Conservation (phyloP, 257 asterid genomes). For the Phtheirospermum japonicum region DNA sequence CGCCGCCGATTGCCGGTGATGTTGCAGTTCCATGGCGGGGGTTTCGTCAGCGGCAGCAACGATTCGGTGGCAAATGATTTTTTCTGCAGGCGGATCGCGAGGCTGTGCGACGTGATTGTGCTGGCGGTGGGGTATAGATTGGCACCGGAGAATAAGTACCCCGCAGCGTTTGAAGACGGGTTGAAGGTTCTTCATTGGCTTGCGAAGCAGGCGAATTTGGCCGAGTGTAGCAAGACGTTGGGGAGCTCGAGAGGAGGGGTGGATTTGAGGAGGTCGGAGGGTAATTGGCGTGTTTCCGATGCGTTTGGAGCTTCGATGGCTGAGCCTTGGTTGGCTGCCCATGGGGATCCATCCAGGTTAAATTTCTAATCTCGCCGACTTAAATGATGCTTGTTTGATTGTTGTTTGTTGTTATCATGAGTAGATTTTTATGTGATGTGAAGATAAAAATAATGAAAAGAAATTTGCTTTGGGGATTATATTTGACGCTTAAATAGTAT, state of each 20-base stretch:
- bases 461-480: too few relatives aligned
- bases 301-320: slow-evolving; percentile 93
- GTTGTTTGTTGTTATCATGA: slow-evolving; percentile 34
- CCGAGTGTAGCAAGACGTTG: slow-evolving; percentile 71
- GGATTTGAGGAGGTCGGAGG: slow-evolving; percentile 63
- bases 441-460: too few relatives aligned
- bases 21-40: slow-evolving; percentile 94
- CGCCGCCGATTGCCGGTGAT: slow-evolving; percentile 67
- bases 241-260: slow-evolving; percentile 49
- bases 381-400: slow-evolving; percentile 12
- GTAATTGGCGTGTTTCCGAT: slow-evolving; percentile 65
- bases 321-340: slow-evolving; percentile 98
- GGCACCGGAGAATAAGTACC: slow-evolving; percentile 85
- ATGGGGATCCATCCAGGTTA: slow-evolving; percentile 94
- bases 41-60: slow-evolving; percentile 80
- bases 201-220: slow-evolving; percentile 86
- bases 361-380: slow-evolving; percentile 13
- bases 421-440: slow-evolving; percentile 21
- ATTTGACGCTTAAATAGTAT: background rate
- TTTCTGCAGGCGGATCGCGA: slow-evolving; percentile 82
- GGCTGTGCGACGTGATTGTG: slow-evolving; percentile 83
- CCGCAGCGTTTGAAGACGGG: slow-evolving; percentile 91
- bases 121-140: slow-evolving; percentile 86
- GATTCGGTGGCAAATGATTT: slow-evolving; percentile 80
- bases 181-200: slow-evolving; percentile 85